phyloP scores from a whole-genome alignment of 805 yeast genomes.

The Brettanomyces custersianus region DNA sequence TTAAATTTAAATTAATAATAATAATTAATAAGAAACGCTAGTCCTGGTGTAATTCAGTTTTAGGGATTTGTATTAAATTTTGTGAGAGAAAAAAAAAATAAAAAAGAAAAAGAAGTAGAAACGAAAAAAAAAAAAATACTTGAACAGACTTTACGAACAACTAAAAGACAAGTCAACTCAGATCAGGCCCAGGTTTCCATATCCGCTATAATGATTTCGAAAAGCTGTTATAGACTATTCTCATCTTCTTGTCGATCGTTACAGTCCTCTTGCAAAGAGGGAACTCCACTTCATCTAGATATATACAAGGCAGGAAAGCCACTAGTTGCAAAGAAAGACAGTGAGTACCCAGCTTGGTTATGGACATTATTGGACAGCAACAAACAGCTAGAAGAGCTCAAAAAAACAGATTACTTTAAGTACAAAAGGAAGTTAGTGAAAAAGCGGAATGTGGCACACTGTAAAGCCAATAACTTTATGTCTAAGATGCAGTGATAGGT shows the following conservation, averaged over 20 bases:
- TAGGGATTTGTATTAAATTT: too few species aligned
- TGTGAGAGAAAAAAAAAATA: too few species aligned
- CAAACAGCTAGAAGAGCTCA: conserved; percentile 47
- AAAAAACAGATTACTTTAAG: conserved; percentile 46
- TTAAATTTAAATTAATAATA: too few species aligned
- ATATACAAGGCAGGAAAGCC: conserved; percentile 76
- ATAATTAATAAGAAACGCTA: too few species aligned
- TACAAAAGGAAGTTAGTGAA: conserved; percentile 65
- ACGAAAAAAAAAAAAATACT: too few species aligned
- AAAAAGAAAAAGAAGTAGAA: too few species aligned
- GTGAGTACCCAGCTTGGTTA: conserved; percentile 90
- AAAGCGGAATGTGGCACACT: conserved; percentile 54
- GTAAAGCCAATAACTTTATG: conserved; percentile 74
- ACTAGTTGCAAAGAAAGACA: conserved; percentile 79
- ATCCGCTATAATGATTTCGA: neutral
- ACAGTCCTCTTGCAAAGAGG: conserved; percentile 53
- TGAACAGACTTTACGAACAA: too few species aligned
- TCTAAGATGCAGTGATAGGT: conserved; percentile 41
- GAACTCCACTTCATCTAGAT: conserved; percentile 65
- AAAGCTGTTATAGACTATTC: conserved; percentile 11
- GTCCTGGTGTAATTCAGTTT: too few species aligned
- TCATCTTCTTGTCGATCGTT: conserved; percentile 10
- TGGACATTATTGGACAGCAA: conserved; percentile 75
- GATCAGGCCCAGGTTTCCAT: too few species aligned
- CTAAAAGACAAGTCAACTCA: too few species aligned